Percentiles rank a stretch among this genome's conserved stretches.
These are phyloP conservation scores for Oldenlandia corymbosa DNA, from an alignment of 257 asterid genomes.

Conservation along the genomic window DNA sequence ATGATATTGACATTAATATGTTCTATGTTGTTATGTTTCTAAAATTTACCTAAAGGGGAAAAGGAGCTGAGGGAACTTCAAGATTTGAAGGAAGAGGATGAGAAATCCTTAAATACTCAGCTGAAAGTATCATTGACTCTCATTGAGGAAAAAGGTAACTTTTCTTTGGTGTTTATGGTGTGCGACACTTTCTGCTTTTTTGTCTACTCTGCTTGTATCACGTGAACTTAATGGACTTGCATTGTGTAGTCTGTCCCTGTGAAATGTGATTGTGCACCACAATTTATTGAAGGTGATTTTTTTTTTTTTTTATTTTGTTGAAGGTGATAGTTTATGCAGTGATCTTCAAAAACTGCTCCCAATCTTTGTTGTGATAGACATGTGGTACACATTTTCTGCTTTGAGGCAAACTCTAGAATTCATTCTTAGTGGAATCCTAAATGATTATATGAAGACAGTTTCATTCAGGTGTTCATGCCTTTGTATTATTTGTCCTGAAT, in stretches of 20 bases:
- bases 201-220: too few relatives aligned
- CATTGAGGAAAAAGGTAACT: slow-evolving; percentile 76
- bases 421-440: not conserved
- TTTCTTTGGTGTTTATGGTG: slow-evolving; percentile 1
- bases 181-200: not conserved
- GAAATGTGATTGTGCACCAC: not conserved
- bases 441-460: not conserved
- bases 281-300: not conserved
- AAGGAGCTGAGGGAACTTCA: slow-evolving; percentile 65
- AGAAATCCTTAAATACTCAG: slow-evolving; percentile 51
- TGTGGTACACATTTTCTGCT: not conserved
- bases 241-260: not conserved
- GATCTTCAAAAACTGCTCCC: not conserved
- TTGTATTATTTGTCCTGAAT: not conserved
- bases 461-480: not conserved
- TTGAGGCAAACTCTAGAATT: not conserved
- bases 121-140: slow-evolving; percentile 40
- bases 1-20: slow-evolving; percentile 1
- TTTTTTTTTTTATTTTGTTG: too few relatives aligned
- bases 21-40: slow-evolving; percentile 18
- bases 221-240: not conserved
- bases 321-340: too few relatives aligned
- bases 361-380: not conserved
- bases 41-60: slow-evolving; percentile 53
- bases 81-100: slow-evolving; percentile 50